Percentiles rank a stretch among this genome's conserved stretches.
These are phyloP conservation scores for Cyberlindnera veronae DNA, from an alignment of 805 yeast genomes.

Conservation along the genomic window DNA sequence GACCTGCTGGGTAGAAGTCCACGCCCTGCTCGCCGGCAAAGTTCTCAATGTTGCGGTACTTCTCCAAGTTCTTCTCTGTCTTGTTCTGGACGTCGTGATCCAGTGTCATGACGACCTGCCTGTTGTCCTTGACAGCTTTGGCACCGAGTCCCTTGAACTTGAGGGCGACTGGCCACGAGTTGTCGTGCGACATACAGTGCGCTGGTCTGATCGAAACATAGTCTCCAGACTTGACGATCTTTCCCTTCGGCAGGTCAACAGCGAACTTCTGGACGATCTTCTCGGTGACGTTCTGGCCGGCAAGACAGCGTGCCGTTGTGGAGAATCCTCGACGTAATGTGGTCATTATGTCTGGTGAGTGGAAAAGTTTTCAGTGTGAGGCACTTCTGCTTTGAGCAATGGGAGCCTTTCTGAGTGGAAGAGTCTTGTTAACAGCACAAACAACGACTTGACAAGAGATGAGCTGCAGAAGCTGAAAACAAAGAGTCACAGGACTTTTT, in stretches of 20 bases:
- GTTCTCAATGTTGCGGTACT: slow-evolving; percentile 82
- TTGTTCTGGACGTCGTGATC: slow-evolving; percentile 98
- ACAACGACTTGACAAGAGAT: neutral
- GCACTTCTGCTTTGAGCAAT: neutral
- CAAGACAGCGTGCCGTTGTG: slow-evolving; percentile 11
- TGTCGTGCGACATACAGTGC: slow-evolving; percentile 99
- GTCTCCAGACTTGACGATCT: slow-evolving; percentile 83
- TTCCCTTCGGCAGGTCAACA: slow-evolving; percentile 74
- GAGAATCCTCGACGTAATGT: slow-evolving; percentile 22
- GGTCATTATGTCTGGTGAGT: neutral
- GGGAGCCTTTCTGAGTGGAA: neutral
- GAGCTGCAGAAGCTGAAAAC: neutral
- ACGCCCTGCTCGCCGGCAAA: slow-evolving; percentile 90
- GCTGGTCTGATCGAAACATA: slow-evolving; percentile 94
- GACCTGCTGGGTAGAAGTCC: slow-evolving; percentile 97
- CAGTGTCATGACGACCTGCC: slow-evolving; percentile 92
- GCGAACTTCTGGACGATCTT: slow-evolving; percentile 93
- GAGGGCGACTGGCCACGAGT: slow-evolving; percentile 98
- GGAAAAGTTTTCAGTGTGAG: neutral
- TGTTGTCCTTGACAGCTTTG: slow-evolving; percentile 69
- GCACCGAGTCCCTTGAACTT: slow-evolving; percentile 97
- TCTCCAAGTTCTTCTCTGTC: slow-evolving; percentile 80
- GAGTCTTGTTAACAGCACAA: neutral
- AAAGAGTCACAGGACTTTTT: slow-evolving; percentile 2
- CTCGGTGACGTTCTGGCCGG: slow-evolving; percentile 82